Evolutionary conservation across 768 basidiomycete species (phyloP), one percentile per base, ranked within the genome.

Genomic region (Kwoniella sp.): DNA sequence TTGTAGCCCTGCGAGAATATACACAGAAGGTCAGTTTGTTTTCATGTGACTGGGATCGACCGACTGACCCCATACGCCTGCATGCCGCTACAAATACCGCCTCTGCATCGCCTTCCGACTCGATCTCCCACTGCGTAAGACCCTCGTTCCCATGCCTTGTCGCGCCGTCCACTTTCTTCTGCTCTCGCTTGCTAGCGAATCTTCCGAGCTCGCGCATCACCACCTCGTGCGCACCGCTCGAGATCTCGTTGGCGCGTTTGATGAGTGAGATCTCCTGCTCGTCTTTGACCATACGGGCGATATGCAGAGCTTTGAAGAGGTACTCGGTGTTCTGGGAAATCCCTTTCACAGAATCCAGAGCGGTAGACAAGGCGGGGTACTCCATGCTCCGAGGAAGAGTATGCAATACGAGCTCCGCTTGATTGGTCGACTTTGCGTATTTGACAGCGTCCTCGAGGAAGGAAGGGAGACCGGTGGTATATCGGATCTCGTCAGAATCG

Each of bases 41-140:
- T 11, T 25, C 23, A 22, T 38, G 20, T 26, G 15, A 28, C 52
- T 55, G 45, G 25, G 25, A 12, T 31, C 15, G 47, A 20, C 47
- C 3, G 22, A 80, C 87, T 70, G 58, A 93, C 92, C 92, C 93
- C 82, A 92, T 89, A 63, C 92, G 84, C 56, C 92, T 84, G 81
- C 93, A 96, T 0, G 89, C 89, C 1, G 93, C 92, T 0, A 92
- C 90, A 68, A 97, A 98, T 8, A 94, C 85, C 0, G 93, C 95
- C 77, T 95, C 94, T 0, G 93, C 95, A 78, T 96, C 94, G 0
- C 88, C 89, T 81, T 98, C 95, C 71, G 90, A 91, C 82, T 91
- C 87, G 17, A 97, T 91, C 51, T 92, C 82, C 90, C 94, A 96
- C 73, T 93, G 89, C 2, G 85, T 57, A 48, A 77, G 22, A 28